Conservation (phyloP, 768 basidiomycete species). For the Dendrothele bispora region DNA sequence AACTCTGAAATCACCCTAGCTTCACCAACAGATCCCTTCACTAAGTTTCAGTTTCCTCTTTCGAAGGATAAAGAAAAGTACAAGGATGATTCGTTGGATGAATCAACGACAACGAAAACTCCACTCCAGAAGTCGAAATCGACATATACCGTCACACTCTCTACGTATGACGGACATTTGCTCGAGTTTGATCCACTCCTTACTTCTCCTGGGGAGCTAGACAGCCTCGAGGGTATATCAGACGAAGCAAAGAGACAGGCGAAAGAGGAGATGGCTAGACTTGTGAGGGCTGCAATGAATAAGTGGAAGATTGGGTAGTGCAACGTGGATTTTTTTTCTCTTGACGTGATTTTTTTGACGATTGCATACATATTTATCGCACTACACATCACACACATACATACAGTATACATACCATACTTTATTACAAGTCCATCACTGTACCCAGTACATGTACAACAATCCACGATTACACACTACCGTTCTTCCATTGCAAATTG, state of each 20-base stretch:
- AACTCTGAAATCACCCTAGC: slow-evolving; percentile 34
- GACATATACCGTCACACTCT: slow-evolving; percentile 41
- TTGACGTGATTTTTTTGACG: slow-evolving; percentile 7
- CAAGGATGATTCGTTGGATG: too few relatives aligned
- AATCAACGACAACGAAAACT: slow-evolving; percentile 3
- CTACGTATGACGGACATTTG: slow-evolving; percentile 78
- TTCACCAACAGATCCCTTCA: slow-evolving; percentile 2
- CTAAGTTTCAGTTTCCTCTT: slow-evolving; percentile 1
- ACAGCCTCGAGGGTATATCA: slow-evolving; percentile 75
- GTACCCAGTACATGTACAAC: too few relatives aligned
- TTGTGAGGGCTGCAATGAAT: slow-evolving; percentile 71
- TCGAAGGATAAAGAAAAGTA: too few relatives aligned
- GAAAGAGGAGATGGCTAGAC: slow-evolving; percentile 68
- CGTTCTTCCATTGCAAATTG: too few relatives aligned
- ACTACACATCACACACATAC: background rate
- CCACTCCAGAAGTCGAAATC: slow-evolving; percentile 11
- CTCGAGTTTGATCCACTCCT: slow-evolving; percentile 83
- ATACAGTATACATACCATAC: background rate
- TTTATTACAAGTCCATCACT: too few relatives aligned
- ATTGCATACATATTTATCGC: too few relatives aligned
- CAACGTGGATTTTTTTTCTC: slow-evolving; percentile 2
- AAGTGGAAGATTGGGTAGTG: slow-evolving; percentile 66
- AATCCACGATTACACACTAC: too few relatives aligned
- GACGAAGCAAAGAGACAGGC: slow-evolving; percentile 84
- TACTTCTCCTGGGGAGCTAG: slow-evolving; percentile 69